These are phyloP conservation scores for Auricularia sp. DNA, from an alignment of 768 basidiomycete genomes.

Conservation along the genomic window DNA sequence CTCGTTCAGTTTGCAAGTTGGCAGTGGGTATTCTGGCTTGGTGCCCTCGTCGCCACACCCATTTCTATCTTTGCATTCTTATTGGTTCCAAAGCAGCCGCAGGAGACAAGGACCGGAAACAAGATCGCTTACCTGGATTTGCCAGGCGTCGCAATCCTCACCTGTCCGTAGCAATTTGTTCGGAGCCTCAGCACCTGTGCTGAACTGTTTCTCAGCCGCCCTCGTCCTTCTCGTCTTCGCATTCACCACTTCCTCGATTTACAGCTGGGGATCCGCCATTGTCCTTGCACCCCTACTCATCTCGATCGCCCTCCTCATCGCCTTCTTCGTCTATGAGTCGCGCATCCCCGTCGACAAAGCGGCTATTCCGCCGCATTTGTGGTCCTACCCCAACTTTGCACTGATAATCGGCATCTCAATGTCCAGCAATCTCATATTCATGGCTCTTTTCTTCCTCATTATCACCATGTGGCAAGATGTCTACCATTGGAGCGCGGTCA, in stretches of 20 bases:
- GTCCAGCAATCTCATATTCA: constrained; percentile 5
- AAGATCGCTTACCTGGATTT: constrained; percentile 22
- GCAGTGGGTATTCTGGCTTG: constrained; percentile 23
- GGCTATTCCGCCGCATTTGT: constrained; percentile 5
- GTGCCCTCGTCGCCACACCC: constrained; percentile 17
- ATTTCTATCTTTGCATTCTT: constrained; percentile 5
- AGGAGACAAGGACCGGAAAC: neutral
- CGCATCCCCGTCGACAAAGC: constrained; percentile 6
- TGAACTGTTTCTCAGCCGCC: constrained; percentile 12
- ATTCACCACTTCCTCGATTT: constrained; percentile 35
- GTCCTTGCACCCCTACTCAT: constrained; percentile 31
- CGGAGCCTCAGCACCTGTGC: neutral
- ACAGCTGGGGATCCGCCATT: constrained; percentile 38
- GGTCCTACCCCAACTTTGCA: constrained; percentile 7
- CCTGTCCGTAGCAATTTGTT: constrained; percentile 13
- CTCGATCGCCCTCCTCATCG: neutral
- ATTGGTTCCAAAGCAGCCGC: constrained; percentile 5
- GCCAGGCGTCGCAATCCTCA: constrained; percentile 27
- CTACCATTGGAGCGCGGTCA: constrained; percentile 7
- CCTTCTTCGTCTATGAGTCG: constrained; percentile 6
- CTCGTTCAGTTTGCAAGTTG: constrained; percentile 11
- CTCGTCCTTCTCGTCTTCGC: constrained; percentile 28
- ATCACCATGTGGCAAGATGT: constrained; percentile 7
- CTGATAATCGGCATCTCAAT: constrained; percentile 3
- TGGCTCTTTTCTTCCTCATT: constrained; percentile 7